Evolutionary conservation across 805 yeast genomes (phyloP).

Genomic region (Lipomyces sp.): DNA sequence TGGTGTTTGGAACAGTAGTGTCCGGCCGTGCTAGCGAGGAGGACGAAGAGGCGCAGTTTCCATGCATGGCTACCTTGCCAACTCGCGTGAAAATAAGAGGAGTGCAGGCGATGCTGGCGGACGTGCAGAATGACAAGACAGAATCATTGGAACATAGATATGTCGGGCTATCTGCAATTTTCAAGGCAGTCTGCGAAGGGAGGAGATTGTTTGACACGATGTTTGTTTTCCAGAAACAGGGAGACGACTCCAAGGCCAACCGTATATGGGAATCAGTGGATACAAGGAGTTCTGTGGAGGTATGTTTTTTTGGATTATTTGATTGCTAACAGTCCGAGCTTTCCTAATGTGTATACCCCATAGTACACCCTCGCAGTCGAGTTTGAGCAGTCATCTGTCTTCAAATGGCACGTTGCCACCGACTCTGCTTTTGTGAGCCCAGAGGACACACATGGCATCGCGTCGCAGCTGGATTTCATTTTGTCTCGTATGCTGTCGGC

Average conservation of each 20-base stretch:
- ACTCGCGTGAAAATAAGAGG: conserved; percentile 3
- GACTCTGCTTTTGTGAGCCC: conserved; percentile 1
- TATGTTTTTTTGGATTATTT: background rate
- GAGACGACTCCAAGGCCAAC: background rate
- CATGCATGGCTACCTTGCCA: conserved; percentile 28
- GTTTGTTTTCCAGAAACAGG: conserved; percentile 23
- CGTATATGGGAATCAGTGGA: conserved; percentile 17
- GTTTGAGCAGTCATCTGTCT: conserved; percentile 5
- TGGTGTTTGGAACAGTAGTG: conserved; percentile 29
- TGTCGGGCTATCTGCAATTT: conserved; percentile 6
- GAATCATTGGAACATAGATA: conserved; percentile 10
- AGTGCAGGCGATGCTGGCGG: conserved; percentile 6
- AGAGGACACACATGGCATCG: background rate
- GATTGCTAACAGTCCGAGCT: too few species aligned
- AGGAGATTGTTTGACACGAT: conserved; percentile 28
- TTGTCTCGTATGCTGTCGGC: conserved; percentile 4
- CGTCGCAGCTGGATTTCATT: conserved; percentile 13
- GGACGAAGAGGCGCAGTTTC: conserved; percentile 25
- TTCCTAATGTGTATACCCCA: background rate
- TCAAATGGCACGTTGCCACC: conserved; percentile 23
- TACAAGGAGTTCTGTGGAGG: conserved; percentile 23
- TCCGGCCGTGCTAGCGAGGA: conserved; percentile 27
- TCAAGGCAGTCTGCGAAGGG: conserved; percentile 6
- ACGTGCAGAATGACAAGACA: conserved; percentile 5
- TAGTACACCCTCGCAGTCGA: conserved; percentile 27